phyloP scores from a whole-genome alignment of 2,329 filamentous ascomycete genomes.

The Ambrosiella beaveri region DNA sequence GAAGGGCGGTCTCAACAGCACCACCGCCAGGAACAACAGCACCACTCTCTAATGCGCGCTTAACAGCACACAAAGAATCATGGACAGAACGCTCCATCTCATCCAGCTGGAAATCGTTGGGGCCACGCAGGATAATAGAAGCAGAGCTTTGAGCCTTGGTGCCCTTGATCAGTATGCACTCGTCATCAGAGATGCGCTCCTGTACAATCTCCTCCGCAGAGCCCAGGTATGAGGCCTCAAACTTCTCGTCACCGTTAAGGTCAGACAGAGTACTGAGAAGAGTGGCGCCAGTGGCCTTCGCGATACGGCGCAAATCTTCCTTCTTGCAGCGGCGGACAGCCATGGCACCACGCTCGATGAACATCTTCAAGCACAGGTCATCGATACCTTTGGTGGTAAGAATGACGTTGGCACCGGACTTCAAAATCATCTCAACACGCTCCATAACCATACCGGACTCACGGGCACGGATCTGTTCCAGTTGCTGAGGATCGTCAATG shows the following conservation, averaged over 20 bases:
- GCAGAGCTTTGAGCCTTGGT: slow-evolving; percentile 88
- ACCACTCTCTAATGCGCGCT: slow-evolving; percentile 90
- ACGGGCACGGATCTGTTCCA: slow-evolving; percentile 89
- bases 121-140: slow-evolving; percentile 85
- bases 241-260: slow-evolving; percentile 92
- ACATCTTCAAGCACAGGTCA: slow-evolving; percentile 83
- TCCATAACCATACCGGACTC: slow-evolving; percentile 90
- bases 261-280: slow-evolving; percentile 87
- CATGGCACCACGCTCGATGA: slow-evolving; percentile 90
- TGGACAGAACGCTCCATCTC: slow-evolving; percentile 99
- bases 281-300: slow-evolving; percentile 86
- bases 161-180: slow-evolving; percentile 92
- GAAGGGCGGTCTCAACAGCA: slow-evolving; percentile 93
- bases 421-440: slow-evolving; percentile 90
- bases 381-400: slow-evolving; percentile 98
- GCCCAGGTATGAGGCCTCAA: slow-evolving; percentile 77
- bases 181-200: slow-evolving; percentile 95
- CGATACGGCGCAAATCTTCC: slow-evolving; percentile 90
- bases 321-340: slow-evolving; percentile 94
- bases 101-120: slow-evolving; percentile 92
- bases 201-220: slow-evolving; percentile 92
- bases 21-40: slow-evolving; percentile 93
- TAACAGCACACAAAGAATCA: slow-evolving; percentile 90
- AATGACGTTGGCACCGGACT: slow-evolving; percentile 89
- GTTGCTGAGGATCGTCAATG: slow-evolving; percentile 87